These are phyloP conservation scores for Avena atlantica DNA, from an alignment of 176 grass and related monocot genomes.

Conservation along the genomic window DNA sequence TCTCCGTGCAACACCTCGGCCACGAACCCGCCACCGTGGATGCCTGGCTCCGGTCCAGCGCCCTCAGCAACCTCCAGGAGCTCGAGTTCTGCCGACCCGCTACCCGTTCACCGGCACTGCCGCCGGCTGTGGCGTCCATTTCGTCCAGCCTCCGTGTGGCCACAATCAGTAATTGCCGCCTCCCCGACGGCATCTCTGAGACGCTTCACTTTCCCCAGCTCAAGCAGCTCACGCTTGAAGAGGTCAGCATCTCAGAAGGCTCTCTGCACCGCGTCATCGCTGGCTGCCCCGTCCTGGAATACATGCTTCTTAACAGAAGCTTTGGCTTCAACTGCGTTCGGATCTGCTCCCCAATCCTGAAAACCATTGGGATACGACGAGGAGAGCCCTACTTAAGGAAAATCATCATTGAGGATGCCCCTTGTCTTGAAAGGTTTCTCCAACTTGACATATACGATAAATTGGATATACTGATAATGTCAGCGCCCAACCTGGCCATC, in stretches of 20 bases:
- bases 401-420: background rate
- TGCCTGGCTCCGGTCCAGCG: background rate
- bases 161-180: background rate
- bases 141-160: background rate
- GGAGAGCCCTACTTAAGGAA: too few relatives aligned
- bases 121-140: constrained; percentile 21
- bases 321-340: background rate
- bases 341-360: background rate
- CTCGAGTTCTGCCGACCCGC: background rate
- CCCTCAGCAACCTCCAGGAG: constrained; percentile 22
- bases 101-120: background rate
- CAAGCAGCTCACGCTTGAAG: background rate
- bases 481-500: constrained; percentile 9
- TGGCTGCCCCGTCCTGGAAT: background rate
- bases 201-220: constrained; percentile 1
- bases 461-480: background rate
- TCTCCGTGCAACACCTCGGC: background rate
- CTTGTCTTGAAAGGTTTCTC: constrained; percentile 23
- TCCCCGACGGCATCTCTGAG: background rate
- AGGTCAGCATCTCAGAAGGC: background rate
- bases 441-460: background rate
- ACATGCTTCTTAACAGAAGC: background rate
- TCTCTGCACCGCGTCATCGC: background rate
- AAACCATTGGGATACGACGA: too few relatives aligned
- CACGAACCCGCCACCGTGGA: background rate